Percentiles rank a stretch among this genome's conserved stretches.
These are phyloP conservation scores for Amylocystis lapponica DNA, from an alignment of 768 basidiomycete species.

Conservation along the genomic window DNA sequence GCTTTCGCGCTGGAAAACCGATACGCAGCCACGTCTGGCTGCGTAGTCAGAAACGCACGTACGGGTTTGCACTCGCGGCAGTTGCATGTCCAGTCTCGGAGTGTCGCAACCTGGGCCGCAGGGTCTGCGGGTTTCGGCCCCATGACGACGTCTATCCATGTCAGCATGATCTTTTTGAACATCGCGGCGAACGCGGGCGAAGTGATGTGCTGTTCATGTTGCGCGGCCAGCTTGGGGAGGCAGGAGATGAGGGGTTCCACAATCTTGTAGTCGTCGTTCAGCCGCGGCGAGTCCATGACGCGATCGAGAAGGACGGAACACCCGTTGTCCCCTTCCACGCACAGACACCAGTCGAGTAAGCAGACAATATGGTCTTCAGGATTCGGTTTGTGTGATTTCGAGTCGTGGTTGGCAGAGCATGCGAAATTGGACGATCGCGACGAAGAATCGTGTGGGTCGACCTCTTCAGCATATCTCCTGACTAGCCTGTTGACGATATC, in stretches of 20 bases:
- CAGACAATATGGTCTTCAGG: background rate
- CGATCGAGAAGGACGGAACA: background rate
- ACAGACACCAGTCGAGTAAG: slow-evolving; percentile 5
- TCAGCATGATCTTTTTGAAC: slow-evolving; percentile 6
- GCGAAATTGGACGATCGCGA: background rate
- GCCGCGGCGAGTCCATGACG: background rate
- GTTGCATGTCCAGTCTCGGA: slow-evolving; percentile 6
- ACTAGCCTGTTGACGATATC: background rate
- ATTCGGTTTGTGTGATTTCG: background rate
- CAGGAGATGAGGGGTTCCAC: slow-evolving; percentile 11
- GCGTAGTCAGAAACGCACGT: slow-evolving; percentile 1
- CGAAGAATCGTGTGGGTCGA: background rate
- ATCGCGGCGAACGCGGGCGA: slow-evolving; percentile 2
- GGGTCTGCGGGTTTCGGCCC: slow-evolving; percentile 6
- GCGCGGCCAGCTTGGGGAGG: slow-evolving; percentile 4
- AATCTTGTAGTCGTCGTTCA: background rate
- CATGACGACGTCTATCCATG: slow-evolving; percentile 11
- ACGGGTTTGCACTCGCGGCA: slow-evolving; percentile 6
- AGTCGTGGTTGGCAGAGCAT: background rate
- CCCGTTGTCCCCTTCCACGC: background rate
- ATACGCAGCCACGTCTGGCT: background rate
- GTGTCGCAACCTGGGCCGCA: background rate
- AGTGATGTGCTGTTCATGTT: slow-evolving; percentile 1
- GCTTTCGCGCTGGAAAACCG: slow-evolving; percentile 7
- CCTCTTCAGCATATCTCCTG: background rate